These are phyloP conservation scores for Gyromitra esculenta DNA, from an alignment of 2,329 filamentous ascomycete genomes.

Conservation along the genomic window DNA sequence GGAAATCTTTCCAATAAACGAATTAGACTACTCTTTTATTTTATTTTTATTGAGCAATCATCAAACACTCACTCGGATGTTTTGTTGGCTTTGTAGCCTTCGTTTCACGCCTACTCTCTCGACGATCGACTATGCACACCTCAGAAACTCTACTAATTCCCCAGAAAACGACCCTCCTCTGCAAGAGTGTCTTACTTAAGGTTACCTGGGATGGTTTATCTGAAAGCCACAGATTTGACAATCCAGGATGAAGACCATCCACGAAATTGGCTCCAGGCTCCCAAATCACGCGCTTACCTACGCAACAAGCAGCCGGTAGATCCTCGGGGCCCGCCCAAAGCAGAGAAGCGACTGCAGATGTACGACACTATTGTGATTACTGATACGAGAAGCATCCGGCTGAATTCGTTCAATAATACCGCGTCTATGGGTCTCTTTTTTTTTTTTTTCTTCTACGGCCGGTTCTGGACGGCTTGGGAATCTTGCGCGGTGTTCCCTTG, in stretches of 20 bases:
- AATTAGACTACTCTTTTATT: constrained; percentile 10
- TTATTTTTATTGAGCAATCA: not conserved
- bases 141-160: constrained; percentile 11
- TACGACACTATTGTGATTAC: constrained; percentile 34
- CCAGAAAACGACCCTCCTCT: constrained; percentile 18
- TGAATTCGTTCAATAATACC: constrained; percentile 35
- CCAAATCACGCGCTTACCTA: constrained; percentile 31
- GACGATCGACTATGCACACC: constrained; percentile 20
- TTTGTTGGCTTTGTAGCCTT: not conserved
- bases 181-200: constrained; percentile 42
- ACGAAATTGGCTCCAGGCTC: constrained; percentile 14
- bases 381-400: constrained; percentile 20
- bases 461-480: constrained; percentile 8
- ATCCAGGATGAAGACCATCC: not conserved
- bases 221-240: not conserved
- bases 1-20: constrained; percentile 2
- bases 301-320: constrained; percentile 12
- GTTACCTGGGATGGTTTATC: constrained; percentile 22
- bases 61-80: constrained; percentile 32
- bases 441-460: not conserved
- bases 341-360: constrained; percentile 28
- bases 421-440: constrained; percentile 7
- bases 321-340: constrained; percentile 37
- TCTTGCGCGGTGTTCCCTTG: not conserved
- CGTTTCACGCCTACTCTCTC: constrained; percentile 8